Evolutionary conservation across 2,329 filamentous ascomycete species (phyloP).

Genomic region (Aspergillaceae sp.): DNA sequence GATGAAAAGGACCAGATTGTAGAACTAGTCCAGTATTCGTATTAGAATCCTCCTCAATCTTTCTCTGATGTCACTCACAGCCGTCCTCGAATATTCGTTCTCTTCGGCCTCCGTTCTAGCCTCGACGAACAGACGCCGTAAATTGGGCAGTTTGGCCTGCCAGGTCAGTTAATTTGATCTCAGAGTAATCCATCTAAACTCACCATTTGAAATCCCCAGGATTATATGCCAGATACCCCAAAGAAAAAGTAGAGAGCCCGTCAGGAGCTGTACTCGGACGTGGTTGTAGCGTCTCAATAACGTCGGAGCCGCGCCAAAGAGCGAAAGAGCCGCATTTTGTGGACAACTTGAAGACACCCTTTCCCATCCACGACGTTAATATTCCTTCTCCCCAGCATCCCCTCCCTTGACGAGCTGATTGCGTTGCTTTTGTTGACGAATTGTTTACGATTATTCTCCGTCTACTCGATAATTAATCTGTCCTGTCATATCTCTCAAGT

Average conservation of each 20-base stretch:
- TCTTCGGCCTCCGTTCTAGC: conserved; percentile 88
- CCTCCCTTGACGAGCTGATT: too few species aligned
- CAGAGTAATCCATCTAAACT: background rate
- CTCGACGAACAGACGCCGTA: conserved; percentile 93
- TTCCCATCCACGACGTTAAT: background rate
- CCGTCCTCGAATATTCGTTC: conserved; percentile 84
- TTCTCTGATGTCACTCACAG: conserved; percentile 50
- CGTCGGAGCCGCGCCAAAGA: too few species aligned
- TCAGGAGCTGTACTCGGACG: too few species aligned
- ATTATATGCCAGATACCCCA: too few species aligned
- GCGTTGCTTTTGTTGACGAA: too few species aligned
- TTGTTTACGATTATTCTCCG: too few species aligned
- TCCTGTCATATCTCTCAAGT: conserved; percentile 2
- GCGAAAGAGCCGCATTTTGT: conserved; percentile 17
- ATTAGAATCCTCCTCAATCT: background rate
- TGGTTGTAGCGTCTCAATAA: too few species aligned
- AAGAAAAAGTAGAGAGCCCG: too few species aligned
- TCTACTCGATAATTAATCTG: conserved; percentile 1
- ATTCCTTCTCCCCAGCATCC: conserved; percentile 1
- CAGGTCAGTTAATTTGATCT: background rate
- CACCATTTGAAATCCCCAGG: background rate
- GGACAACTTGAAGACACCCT: conserved; percentile 19
- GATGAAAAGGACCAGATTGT: conserved; percentile 94
- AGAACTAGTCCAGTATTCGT: conserved; percentile 53
- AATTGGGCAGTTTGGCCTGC: conserved; percentile 63